Percentiles rank a stretch among this genome's conserved stretches.
Evolutionary conservation across 2,329 filamentous ascomycete genomes (phyloP).

Genomic region (Nannizzia gypsea): DNA sequence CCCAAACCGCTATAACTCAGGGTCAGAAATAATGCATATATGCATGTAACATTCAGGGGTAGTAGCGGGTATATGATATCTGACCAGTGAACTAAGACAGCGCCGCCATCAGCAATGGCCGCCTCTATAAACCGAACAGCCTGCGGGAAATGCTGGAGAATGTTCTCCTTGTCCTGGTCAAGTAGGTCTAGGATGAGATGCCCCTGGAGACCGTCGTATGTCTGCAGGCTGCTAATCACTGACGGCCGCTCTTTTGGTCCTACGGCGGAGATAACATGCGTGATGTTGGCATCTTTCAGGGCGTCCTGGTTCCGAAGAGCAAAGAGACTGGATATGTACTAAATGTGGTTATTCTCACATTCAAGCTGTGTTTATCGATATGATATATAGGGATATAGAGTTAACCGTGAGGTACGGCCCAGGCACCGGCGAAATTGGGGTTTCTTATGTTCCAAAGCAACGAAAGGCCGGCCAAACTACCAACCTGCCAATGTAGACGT

Average conservation of each 20-base stretch:
- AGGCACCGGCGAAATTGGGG: no score
- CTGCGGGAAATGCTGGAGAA: slow-evolving; percentile 65
- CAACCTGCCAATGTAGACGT: slow-evolving; percentile 6
- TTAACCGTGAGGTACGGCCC: no score
- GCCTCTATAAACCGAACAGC: slow-evolving; percentile 73
- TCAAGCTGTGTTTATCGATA: no score
- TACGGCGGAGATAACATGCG: slow-evolving; percentile 78
- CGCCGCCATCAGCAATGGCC: slow-evolving; percentile 49
- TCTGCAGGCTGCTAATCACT: background rate
- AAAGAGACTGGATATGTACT: slow-evolving; percentile 52
- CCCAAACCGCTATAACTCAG: slow-evolving; percentile 64
- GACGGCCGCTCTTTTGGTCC: slow-evolving; percentile 24
- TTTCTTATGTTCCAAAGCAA: background rate
- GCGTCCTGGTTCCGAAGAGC: slow-evolving; percentile 59
- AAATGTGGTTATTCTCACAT: no score
- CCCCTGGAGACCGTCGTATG: background rate
- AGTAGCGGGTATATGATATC: slow-evolving; percentile 23
- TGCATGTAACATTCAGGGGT: slow-evolving; percentile 6
- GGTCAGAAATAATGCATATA: background rate
- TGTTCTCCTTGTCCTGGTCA: slow-evolving; percentile 77
- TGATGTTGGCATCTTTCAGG: slow-evolving; percentile 62
- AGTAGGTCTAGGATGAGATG: slow-evolving; percentile 51
- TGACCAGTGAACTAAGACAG: slow-evolving; percentile 59
- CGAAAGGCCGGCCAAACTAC: background rate
- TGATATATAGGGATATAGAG: no score